Evolutionary conservation across 495 filamentous ascomycete genomes (phyloP).

Genomic region (Lasiosphaeria ovina): DNA sequence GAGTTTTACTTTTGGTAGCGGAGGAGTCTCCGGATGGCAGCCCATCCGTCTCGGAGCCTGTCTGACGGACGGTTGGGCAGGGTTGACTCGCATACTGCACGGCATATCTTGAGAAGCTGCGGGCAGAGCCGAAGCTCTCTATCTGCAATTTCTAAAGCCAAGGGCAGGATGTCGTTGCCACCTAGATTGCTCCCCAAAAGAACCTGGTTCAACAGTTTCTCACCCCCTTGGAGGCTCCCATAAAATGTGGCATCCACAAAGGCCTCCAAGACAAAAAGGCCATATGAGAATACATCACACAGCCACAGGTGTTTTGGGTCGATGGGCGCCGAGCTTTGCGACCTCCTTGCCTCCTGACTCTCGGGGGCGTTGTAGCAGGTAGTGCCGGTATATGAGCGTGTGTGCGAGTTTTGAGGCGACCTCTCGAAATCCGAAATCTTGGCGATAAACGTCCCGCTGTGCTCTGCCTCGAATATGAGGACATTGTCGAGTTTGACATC

Average conservation of each 20-base stretch:
- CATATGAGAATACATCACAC: constrained; percentile 5
- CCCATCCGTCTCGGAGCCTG: background rate
- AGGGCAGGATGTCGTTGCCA: background rate
- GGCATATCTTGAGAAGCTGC: background rate
- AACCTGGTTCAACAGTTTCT: background rate
- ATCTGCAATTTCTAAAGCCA: background rate
- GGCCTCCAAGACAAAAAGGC: background rate
- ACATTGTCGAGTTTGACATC: constrained; percentile 5
- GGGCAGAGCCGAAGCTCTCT: background rate
- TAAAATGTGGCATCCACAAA: background rate
- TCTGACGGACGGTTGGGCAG: background rate
- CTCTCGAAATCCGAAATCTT: constrained; percentile 1
- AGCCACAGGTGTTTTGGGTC: constrained; percentile 1
- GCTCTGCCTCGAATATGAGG: background rate
- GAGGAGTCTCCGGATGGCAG: background rate
- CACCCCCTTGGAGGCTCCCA: background rate
- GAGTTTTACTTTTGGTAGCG: too few relatives aligned
- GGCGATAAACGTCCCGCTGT: background rate
- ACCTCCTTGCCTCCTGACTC: background rate
- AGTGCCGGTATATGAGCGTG: background rate
- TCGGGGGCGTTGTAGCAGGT: background rate
- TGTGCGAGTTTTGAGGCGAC: background rate
- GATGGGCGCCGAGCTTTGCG: background rate
- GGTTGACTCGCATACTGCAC: background rate
- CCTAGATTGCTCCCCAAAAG: background rate